Percentiles rank a stretch among this genome's conserved stretches.
phyloP scores from a whole-genome alignment of 1,139 yeast species.

The Geotrichum phurueaensis region DNA sequence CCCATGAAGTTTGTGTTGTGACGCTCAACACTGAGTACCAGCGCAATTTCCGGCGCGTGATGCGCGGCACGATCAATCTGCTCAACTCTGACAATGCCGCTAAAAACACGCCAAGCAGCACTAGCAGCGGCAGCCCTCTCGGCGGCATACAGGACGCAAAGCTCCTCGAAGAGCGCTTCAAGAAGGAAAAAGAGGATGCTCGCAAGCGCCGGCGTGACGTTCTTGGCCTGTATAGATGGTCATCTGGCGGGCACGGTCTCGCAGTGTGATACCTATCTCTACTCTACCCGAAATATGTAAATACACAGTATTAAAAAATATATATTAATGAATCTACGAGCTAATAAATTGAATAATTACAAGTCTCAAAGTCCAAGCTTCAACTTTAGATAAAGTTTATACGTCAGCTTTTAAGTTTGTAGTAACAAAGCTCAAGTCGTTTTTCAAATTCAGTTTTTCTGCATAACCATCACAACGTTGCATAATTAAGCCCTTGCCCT shows the following conservation, averaged over 20 bases:
- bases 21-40: conserved; percentile 34
- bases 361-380: too few relatives aligned
- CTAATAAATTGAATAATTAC: neutral
- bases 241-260: conserved; percentile 31
- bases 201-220: conserved; percentile 29
- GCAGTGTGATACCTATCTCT: conserved; percentile 23
- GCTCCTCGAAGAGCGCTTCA: conserved; percentile 30
- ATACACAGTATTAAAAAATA: neutral
- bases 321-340: neutral
- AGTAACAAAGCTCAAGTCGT: neutral
- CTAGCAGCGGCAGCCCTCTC: conserved; percentile 26
- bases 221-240: conserved; percentile 30
- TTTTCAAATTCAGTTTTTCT: neutral
- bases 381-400: too few relatives aligned
- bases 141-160: conserved; percentile 24
- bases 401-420: neutral
- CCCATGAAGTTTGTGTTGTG: conserved; percentile 34
- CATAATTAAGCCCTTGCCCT: neutral
- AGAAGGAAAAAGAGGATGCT: conserved; percentile 19
- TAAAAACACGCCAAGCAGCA: conserved; percentile 7
- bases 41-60: conserved; percentile 31
- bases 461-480: neutral
- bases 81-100: conserved; percentile 13
- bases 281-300: neutral
- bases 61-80: conserved; percentile 28